A percentile compares a stretch with the other conserved stretches of the same genome.
Evolutionary conservation across 805 yeast species (phyloP).

Genomic region (Ogataea haglerorum): DNA sequence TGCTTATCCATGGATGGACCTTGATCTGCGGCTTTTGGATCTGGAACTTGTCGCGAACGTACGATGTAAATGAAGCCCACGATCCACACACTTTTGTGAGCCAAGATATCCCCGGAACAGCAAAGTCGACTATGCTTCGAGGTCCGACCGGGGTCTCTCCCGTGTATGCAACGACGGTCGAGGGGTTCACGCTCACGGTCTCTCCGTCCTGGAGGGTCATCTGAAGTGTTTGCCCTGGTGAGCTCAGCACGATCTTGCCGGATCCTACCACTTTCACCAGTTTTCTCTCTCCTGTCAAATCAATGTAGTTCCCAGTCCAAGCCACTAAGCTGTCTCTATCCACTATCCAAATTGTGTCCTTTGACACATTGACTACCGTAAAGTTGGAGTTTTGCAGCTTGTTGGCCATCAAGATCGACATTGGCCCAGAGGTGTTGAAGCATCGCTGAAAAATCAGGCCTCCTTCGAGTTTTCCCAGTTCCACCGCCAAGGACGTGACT

Average conservation of each 20-base stretch:
- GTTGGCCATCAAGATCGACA: conserved; percentile 36
- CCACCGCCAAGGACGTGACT: conserved; percentile 28
- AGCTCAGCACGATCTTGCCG: conserved; percentile 40
- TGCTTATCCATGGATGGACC: conserved; percentile 2
- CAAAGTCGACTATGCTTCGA: conserved; percentile 24
- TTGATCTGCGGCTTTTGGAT: neutral
- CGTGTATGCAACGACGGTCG: conserved; percentile 37
- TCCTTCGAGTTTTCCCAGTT: conserved; percentile 24
- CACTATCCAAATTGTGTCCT: conserved; percentile 35
- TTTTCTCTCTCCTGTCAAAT: conserved; percentile 11
- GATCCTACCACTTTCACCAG: conserved; percentile 30
- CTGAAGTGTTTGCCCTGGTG: conserved; percentile 39
- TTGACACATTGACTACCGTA: conserved; percentile 31
- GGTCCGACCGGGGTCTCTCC: conserved; percentile 9
- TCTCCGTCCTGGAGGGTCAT: conserved; percentile 37
- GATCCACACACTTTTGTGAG: conserved; percentile 2
- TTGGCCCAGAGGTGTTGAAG: conserved; percentile 28
- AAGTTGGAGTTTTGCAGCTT: conserved; percentile 35
- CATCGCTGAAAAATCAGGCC: conserved; percentile 34
- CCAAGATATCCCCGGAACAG: conserved; percentile 22
- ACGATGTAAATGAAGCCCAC: neutral
- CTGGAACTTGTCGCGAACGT: neutral
- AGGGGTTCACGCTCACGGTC: conserved; percentile 37
- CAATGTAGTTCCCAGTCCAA: conserved; percentile 43
- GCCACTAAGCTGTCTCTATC: conserved; percentile 39